Evolutionary conservation across 2,329 filamentous ascomycete species (phyloP).

Genomic region (Alternaria sp.): DNA sequence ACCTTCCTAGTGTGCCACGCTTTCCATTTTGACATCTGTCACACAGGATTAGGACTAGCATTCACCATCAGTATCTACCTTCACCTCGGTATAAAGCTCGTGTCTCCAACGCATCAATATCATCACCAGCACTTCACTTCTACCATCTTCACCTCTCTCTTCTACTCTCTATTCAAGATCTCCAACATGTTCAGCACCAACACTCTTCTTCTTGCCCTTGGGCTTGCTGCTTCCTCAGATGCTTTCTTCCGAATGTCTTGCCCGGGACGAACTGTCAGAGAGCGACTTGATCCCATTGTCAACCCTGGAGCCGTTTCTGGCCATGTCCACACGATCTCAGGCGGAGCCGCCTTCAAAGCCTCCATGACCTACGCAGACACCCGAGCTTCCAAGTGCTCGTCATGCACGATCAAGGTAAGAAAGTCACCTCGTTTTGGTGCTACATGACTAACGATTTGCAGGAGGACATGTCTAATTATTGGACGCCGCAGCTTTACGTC

Average conservation of each 20-base stretch:
- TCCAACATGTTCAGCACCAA: slow-evolving; percentile 21
- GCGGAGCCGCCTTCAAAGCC: slow-evolving; percentile 70
- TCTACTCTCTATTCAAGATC: not conserved
- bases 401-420: slow-evolving; percentile 66
- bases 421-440: not conserved
- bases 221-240: slow-evolving; percentile 15
- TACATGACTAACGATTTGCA: slow-evolving; percentile 4
- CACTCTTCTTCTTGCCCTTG: slow-evolving; percentile 16
- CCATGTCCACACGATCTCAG: slow-evolving; percentile 75
- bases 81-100: not conserved
- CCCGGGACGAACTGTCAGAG: slow-evolving; percentile 33
- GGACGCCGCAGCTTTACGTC: slow-evolving; percentile 76
- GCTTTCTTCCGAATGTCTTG: slow-evolving; percentile 41
- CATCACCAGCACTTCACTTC: not conserved
- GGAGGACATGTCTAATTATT: slow-evolving; percentile 68
- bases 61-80: not conserved
- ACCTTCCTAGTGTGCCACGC: not conserved
- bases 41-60: not conserved
- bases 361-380: slow-evolving; percentile 67
- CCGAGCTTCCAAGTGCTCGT: slow-evolving; percentile 68
- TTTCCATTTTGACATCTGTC: not conserved
- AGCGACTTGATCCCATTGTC: slow-evolving; percentile 72
- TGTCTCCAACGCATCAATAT: not conserved
- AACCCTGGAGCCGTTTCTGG: slow-evolving; percentile 62
- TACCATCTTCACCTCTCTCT: not conserved